Evolutionary conservation across 106 monocot species (phyloP).

Genomic region (Ottelia alismoides): DNA sequence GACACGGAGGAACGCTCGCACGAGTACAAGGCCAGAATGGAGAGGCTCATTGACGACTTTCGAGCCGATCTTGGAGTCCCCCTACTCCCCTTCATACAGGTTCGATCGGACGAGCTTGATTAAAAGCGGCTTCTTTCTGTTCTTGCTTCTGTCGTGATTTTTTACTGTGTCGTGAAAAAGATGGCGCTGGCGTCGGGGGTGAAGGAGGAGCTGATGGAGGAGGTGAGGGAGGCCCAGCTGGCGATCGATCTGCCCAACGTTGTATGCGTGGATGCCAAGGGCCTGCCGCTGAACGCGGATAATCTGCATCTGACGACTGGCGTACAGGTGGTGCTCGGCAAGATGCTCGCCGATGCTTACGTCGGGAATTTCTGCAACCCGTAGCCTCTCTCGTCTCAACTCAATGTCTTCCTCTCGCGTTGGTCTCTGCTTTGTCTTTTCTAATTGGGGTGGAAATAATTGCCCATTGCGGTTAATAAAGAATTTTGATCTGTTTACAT

Average conservation of each 20-base stretch:
- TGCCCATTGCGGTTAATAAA: too few relatives aligned
- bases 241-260: conserved; percentile 42
- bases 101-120: too few relatives aligned
- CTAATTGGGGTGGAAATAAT: too few relatives aligned
- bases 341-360: too few relatives aligned
- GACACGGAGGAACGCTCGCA: conserved; percentile 15
- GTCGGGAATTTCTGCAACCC: too few relatives aligned
- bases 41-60: conserved; percentile 33
- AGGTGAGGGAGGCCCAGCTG: conserved; percentile 57
- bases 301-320: conserved; percentile 49
- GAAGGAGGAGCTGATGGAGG: conserved; percentile 25
- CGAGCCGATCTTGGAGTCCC: conserved; percentile 41
- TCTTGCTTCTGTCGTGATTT: too few relatives aligned
- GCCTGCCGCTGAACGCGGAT: conserved; percentile 43
- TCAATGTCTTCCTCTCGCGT: too few relatives aligned
- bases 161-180: too few relatives aligned
- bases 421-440: too few relatives aligned
- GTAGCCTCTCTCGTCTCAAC: too few relatives aligned
- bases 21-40: conserved; percentile 29
- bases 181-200: conserved; percentile 52
- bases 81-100: conserved; percentile 48
- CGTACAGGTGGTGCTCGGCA: conserved; percentile 54
- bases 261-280: conserved; percentile 54
- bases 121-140: too few relatives aligned
- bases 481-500: too few relatives aligned